phyloP scores from a whole-genome alignment of 768 basidiomycete genomes.

The Tylopilus rubrobrunneus region DNA sequence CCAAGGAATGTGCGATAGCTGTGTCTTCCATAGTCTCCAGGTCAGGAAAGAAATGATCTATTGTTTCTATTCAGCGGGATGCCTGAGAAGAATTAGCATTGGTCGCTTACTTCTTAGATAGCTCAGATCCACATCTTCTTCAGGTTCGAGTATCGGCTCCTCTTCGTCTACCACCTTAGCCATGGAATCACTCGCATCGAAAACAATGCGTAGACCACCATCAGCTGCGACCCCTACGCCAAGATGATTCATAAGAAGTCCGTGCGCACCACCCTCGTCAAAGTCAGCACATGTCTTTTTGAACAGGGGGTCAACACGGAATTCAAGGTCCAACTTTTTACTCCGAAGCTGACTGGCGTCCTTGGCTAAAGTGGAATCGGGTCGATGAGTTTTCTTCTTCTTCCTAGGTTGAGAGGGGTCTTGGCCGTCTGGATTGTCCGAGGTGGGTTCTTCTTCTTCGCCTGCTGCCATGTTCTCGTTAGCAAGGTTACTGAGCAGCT shows the following conservation, averaged over 20 bases:
- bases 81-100: background rate
- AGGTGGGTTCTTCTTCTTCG: slow-evolving; percentile 53
- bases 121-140: slow-evolving; percentile 63
- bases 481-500: slow-evolving; percentile 85
- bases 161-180: slow-evolving; percentile 75
- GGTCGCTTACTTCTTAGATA: slow-evolving; percentile 52
- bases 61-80: slow-evolving; percentile 2
- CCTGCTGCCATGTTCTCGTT: slow-evolving; percentile 57
- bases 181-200: slow-evolving; percentile 92
- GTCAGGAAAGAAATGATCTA: slow-evolving; percentile 74
- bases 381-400: slow-evolving; percentile 64
- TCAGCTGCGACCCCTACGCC: slow-evolving; percentile 72
- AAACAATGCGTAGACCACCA: slow-evolving; percentile 84
- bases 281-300: slow-evolving; percentile 98
- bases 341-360: slow-evolving; percentile 73
- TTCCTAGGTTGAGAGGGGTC: slow-evolving; percentile 54
- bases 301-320: slow-evolving; percentile 94
- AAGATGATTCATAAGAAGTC: slow-evolving; percentile 95
- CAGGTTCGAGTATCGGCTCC: slow-evolving; percentile 58
- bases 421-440: slow-evolving; percentile 60
- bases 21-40: slow-evolving; percentile 57
- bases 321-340: slow-evolving; percentile 95
- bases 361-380: slow-evolving; percentile 87
- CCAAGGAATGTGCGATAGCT: slow-evolving; percentile 78
- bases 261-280: slow-evolving; percentile 96